Base-by-base conservation (phyloP, 225 moss, liverwort and hornwort species). In the Marchantia paleacea region DNA sequence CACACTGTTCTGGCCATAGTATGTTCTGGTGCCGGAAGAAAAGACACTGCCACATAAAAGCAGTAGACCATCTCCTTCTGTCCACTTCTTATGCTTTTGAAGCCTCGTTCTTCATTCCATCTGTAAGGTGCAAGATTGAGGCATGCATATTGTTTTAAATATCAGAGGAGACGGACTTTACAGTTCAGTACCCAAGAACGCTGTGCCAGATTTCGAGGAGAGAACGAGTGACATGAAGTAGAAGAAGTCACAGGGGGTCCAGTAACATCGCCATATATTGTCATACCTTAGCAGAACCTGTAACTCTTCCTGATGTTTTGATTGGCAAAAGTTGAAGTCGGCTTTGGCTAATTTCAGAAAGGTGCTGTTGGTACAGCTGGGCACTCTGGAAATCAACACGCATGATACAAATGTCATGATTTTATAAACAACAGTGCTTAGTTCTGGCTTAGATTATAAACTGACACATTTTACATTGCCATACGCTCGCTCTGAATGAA, bases 11-110 rank as follows among this genome's bases (percentile, higher is more conserved):
- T 76, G 26, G 87, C 85, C n/a, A 52, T 78, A 19, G 72, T 76
- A 80, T 85, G 83, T 60, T 92, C 90, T 13, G 90, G 91, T 75
- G 84, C 89, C n/a, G 83, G 88, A 73, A 90, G 82, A 15, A 79
- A 81, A 68, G 81, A 84, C 0, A 86, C 89, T 2, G 79, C 87
- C 8, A 88, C 25, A 80, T 90, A 93, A 82, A 84, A 87, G 61
- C 81, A 82, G 78, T 89, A 88, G 72, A 85, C 81, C 1, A 79
- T 65, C 19, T 85, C 89, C 68, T 82, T 84, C 14, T 87, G 69
- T 4, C 83, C 87, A 67, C 86, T 89, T 2, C 85, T 52, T 77
- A 92, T 69, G 61, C 84, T 85, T 3, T 24, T 68, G 12, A 92
- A 86, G 2, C 79, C 75, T 76, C 89, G 87, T 49, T 80, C 83